Evolutionary conservation across 768 basidiomycete genomes (phyloP), one percentile per base, ranked within the genome.

Genomic region (Lactarius indigo): DNA sequence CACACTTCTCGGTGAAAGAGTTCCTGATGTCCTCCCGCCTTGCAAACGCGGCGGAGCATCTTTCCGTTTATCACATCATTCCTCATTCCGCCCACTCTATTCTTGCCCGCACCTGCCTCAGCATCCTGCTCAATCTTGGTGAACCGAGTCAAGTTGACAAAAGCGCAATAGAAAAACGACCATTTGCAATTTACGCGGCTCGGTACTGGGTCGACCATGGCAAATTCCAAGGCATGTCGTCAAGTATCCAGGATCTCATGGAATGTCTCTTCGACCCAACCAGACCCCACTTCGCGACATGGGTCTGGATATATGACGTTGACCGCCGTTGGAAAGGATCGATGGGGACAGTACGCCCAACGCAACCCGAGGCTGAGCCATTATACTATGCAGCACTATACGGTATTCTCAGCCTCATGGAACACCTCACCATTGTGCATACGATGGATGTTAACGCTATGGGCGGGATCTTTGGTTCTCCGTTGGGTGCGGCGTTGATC

Each of bases 201-300:
- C 59, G n/a, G n/a, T 10, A 65, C 23, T 65, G 64, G 64, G 58
- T 44, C 1, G 52, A 60, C 28, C 64, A 64, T 20, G 57, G 17
- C 2, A 44, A 54, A 20, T 52, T 59, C 20, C 37, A 39, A 3
- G 35, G 28, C 26, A 35, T 47, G 9, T 64, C 57, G 9, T 41
- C 35, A 6, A 1, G 20, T 6, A 64, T 54, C 35, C 35, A 59
- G 28, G 37, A 59, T 37, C 15, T 31, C 20, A 23, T 64, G 28
- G 6, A 39, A 9, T 7, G 33, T 5, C 57, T 64, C 6, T 64
- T 64, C 15, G 64, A 64, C 37, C 18, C 37, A 7, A 15, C 23
- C 20, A 39, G 13, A n/a, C 64, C 57, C 7, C 37, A 59, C 13
- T 64, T 64, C 17, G 28, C 57, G 3, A 20, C 50, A 37, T 64